Percentiles rank a stretch among this genome's conserved stretches.
Evolutionary conservation across 2,329 filamentous ascomycete species (phyloP).

Genomic region (Phyllosticta paracitricarpa): DNA sequence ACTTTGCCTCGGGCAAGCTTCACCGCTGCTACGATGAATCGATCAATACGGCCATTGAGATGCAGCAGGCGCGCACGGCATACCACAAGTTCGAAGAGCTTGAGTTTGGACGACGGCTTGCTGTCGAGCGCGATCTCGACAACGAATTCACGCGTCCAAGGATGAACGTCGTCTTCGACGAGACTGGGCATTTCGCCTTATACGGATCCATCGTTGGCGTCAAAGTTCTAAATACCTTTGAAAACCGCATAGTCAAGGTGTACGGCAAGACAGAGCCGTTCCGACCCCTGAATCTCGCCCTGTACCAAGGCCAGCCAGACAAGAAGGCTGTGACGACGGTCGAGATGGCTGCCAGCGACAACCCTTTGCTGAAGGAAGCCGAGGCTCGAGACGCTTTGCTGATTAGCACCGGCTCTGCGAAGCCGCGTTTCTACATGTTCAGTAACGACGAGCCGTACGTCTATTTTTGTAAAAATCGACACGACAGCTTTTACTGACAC

Average conservation of each 20-base stretch:
- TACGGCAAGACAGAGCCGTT: slow-evolving; percentile 87
- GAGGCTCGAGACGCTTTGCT: slow-evolving; percentile 86
- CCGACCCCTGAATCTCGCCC: slow-evolving; percentile 66
- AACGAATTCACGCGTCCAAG: slow-evolving; percentile 56
- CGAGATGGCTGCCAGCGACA: slow-evolving; percentile 91
- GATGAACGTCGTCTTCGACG: slow-evolving; percentile 86
- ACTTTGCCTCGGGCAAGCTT: slow-evolving; percentile 81
- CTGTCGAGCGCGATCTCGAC: slow-evolving; percentile 78
- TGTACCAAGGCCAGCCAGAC: slow-evolving; percentile 93
- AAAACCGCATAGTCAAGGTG: slow-evolving; percentile 81
- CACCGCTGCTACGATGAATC: slow-evolving; percentile 94
- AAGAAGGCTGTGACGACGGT: slow-evolving; percentile 90
- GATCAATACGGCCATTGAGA: slow-evolving; percentile 75
- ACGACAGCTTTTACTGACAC: slow-evolving; percentile 6
- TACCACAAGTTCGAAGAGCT: slow-evolving; percentile 74
- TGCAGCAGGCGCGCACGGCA: slow-evolving; percentile 89
- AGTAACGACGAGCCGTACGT: slow-evolving; percentile 67
- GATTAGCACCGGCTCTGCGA: slow-evolving; percentile 71
- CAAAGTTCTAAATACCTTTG: slow-evolving; percentile 93
- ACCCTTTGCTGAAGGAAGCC: slow-evolving; percentile 85
- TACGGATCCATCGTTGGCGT: slow-evolving; percentile 88
- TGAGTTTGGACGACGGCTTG: slow-evolving; percentile 82
- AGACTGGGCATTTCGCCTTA: slow-evolving; percentile 88
- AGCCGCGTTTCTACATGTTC: slow-evolving; percentile 96
- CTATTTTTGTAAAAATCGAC: too few relatives aligned